A percentile compares a stretch with the other conserved stretches of the same genome.
These are phyloP conservation scores for Solanum bulbocastanum DNA, from an alignment of 257 asterid species.

Conservation along the genomic window DNA sequence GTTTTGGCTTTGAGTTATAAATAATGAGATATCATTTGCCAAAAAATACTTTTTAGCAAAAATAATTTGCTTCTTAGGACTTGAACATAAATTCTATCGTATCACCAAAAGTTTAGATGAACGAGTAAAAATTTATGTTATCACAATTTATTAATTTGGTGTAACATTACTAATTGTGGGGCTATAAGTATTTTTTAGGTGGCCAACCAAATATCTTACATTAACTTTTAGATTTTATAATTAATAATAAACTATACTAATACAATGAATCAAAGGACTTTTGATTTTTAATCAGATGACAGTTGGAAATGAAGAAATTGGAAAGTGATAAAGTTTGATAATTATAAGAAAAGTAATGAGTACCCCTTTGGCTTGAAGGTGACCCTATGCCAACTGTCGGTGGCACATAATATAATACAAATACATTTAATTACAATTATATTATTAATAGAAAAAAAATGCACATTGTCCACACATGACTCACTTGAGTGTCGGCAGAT, in stretches of 20 bases:
- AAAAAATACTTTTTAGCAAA: neutral
- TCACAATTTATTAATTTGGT: neutral
- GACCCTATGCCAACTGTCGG: constrained; percentile 1
- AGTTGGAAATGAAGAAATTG: neutral
- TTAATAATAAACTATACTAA: neutral
- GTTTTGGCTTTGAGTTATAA: neutral
- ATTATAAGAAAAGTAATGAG: neutral
- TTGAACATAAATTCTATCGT: neutral
- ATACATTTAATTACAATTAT: neutral
- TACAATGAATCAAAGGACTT: neutral
- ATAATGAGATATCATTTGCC: neutral
- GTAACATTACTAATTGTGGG: neutral
- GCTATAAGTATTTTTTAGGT: neutral
- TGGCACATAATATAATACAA: neutral
- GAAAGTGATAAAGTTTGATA: neutral
- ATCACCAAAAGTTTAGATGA: neutral
- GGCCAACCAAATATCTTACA: neutral
- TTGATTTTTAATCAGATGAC: neutral
- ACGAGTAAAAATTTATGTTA: neutral
- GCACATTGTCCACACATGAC: neutral
- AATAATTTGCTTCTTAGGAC: neutral
- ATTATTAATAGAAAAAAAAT: neutral
- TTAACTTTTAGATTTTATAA: neutral
- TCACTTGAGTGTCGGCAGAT: neutral
- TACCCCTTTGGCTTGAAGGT: neutral